Conservation (phyloP, 2,329 filamentous ascomycete species). For the Stagonosporopsis chrysanthemi region DNA sequence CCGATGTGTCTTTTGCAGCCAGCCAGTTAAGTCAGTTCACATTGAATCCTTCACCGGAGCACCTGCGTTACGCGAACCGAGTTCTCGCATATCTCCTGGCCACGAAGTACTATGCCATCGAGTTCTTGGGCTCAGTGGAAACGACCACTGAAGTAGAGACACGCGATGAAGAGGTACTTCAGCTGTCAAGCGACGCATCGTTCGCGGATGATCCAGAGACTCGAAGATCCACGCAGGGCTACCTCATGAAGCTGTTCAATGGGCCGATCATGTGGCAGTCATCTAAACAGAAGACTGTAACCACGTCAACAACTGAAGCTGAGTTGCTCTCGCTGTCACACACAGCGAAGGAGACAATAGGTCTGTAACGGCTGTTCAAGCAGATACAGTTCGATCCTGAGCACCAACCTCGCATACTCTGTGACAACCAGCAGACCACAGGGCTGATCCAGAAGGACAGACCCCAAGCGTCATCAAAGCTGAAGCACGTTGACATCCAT, state of each 20-base stretch:
- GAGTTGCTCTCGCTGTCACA: background rate
- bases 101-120: background rate
- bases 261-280: background rate
- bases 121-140: background rate
- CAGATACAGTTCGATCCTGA: background rate
- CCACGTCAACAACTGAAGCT: constrained; percentile 3
- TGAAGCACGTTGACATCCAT: background rate
- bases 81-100: background rate
- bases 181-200: background rate
- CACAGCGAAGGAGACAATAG: background rate
- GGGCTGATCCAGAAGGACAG: background rate
- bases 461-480: background rate
- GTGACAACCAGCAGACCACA: background rate
- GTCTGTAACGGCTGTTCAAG: background rate
- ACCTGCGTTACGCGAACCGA: background rate
- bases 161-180: background rate
- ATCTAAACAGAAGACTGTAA: constrained; percentile 23
- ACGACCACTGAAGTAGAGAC: background rate
- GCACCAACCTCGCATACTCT: background rate
- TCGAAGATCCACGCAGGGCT: background rate
- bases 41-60: background rate
- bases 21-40: background rate
- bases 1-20: background rate
- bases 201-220: background rate
- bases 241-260: background rate